Conservation (phyloP, 2,329 filamentous ascomycete genomes). For the Didymella arachidicola region DNA sequence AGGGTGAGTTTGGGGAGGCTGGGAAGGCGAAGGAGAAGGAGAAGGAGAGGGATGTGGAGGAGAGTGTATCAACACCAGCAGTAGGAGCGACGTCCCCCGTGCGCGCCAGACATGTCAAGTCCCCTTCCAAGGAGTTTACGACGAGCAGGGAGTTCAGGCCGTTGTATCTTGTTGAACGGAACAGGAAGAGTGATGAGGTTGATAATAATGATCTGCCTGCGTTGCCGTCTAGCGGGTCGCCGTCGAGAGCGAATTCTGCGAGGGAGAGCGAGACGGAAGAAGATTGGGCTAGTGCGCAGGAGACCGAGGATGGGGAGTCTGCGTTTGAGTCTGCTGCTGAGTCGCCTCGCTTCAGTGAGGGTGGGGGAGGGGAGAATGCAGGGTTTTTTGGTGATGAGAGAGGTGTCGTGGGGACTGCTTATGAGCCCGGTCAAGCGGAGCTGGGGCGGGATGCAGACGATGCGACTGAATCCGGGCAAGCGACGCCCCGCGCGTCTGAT, state of each 20-base stretch:
- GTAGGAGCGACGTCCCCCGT: slow-evolving; percentile 52
- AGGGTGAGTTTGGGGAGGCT: slow-evolving; percentile 50
- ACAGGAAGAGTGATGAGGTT: slow-evolving; percentile 44
- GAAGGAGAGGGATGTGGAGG: too few species aligned
- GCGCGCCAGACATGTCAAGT: slow-evolving; percentile 54
- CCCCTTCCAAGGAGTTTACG: slow-evolving; percentile 62
- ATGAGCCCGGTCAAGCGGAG: too few species aligned
- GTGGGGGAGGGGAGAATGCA: slow-evolving; percentile 26
- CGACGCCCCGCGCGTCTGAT: slow-evolving; percentile 70
- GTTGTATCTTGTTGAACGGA: slow-evolving; percentile 79
- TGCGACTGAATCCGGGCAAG: slow-evolving; percentile 70
- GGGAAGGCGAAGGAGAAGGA: too few species aligned
- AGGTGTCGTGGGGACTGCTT: too few species aligned
- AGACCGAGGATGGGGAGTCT: slow-evolving; percentile 54
- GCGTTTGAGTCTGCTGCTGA: slow-evolving; percentile 45
- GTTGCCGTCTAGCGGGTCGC: slow-evolving; percentile 58
- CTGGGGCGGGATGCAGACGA: too few species aligned
- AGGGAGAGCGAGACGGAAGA: slow-evolving; percentile 51
- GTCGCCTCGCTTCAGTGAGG: slow-evolving; percentile 42
- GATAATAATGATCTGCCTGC: slow-evolving; percentile 58
- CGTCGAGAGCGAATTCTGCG: slow-evolving; percentile 44
- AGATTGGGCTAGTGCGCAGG: slow-evolving; percentile 45
- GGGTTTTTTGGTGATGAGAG: slow-evolving; percentile 28
- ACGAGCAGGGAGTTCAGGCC: slow-evolving; percentile 75
- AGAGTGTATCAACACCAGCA: neutral